Evolutionary conservation across 225 moss, liverwort and hornwort species (phyloP).

Genomic region (Climacium dendroides): DNA sequence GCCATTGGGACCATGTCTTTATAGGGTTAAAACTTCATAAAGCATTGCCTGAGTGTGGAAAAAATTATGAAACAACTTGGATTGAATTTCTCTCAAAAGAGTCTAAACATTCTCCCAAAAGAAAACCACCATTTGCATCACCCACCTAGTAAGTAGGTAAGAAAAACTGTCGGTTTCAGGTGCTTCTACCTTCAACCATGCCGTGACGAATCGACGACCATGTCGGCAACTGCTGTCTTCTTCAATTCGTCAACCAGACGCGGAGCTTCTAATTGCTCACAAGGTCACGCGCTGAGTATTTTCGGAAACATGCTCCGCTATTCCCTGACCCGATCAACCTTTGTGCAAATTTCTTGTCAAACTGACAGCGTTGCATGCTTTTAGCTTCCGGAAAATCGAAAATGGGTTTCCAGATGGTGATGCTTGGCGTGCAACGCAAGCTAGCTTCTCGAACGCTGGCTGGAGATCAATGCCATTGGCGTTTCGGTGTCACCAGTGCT

Average conservation of each 20-base stretch:
- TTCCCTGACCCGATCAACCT: not conserved
- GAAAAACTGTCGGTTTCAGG: not conserved
- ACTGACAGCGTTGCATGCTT: not conserved
- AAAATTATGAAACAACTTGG: not conserved
- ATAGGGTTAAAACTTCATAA: not conserved
- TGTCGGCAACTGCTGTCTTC: not conserved
- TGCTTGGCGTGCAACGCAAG: constrained; percentile 6
- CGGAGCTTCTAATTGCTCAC: not conserved
- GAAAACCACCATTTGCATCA: not conserved
- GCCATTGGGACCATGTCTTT: too few species aligned
- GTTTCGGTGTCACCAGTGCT: not conserved
- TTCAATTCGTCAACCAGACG: not conserved
- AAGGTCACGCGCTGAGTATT: not conserved
- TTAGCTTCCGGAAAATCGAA: not conserved
- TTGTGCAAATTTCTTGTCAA: not conserved
- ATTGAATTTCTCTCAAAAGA: not conserved
- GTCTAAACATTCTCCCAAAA: not conserved
- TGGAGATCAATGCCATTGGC: not conserved
- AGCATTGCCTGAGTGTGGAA: not conserved
- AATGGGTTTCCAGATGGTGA: not conserved
- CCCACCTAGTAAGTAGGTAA: not conserved
- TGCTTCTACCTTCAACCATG: not conserved
- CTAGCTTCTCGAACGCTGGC: not conserved
- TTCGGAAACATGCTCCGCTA: not conserved
- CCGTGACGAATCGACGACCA: not conserved